A percentile compares a stretch with the other conserved stretches of the same genome.
phyloP scores from a whole-genome alignment of 768 basidiomycete species.

The Mycena venus region DNA sequence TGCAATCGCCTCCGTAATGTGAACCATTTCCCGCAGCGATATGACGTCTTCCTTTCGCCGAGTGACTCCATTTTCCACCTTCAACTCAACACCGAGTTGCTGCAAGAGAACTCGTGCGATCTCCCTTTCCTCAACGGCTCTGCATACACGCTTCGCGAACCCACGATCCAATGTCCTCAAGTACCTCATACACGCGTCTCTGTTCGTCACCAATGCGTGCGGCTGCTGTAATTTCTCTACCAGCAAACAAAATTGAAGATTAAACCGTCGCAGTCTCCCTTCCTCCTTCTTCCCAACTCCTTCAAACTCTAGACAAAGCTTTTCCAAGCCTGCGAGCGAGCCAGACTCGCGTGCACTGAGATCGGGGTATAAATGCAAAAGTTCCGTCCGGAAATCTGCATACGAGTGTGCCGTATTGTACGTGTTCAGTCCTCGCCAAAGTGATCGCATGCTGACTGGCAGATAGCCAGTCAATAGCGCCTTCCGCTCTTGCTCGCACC shows the following conservation, averaged over 20 bases:
- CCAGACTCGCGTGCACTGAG: background rate
- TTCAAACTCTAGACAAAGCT: background rate
- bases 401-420: background rate
- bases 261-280: background rate
- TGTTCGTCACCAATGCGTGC: background rate
- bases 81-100: background rate
- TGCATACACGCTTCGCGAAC: background rate
- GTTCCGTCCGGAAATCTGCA: background rate
- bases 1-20: background rate
- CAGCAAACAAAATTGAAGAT: background rate
- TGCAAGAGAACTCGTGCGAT: background rate
- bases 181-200: slow-evolving; percentile 1
- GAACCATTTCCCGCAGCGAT: background rate
- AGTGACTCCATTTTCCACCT: background rate
- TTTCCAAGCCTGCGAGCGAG: background rate
- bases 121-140: background rate
- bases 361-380: slow-evolving; percentile 9
- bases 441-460: background rate
- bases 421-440: background rate
- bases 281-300: background rate
- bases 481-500: background rate
- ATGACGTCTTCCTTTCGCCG: background rate
- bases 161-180: background rate
- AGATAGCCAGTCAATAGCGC: background rate
- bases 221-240: background rate